Conservation (phyloP, 192 early-diverging fungal genomes). For the Rhizophagus sp. region DNA sequence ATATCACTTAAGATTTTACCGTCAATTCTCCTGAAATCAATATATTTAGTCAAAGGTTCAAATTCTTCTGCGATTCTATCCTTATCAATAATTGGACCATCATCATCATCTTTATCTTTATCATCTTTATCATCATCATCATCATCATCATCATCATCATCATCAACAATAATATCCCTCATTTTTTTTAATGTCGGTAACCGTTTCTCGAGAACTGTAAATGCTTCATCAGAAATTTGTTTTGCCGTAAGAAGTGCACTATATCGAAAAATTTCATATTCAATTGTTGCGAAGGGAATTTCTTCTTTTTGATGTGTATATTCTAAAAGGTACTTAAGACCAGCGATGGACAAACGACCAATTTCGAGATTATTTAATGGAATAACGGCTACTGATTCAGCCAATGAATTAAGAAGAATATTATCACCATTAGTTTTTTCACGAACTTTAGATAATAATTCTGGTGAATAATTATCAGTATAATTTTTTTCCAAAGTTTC, state of each 20-base stretch:
- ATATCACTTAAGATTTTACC: background rate
- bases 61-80: background rate
- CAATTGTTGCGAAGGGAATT: background rate
- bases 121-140: background rate
- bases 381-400: background rate
- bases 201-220: background rate
- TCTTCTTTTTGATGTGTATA: background rate
- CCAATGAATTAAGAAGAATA: background rate
- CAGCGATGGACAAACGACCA: background rate
- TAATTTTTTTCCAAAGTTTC: background rate
- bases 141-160: background rate
- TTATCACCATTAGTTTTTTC: background rate
- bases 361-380: background rate
- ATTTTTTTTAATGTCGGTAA: background rate
- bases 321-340: background rate
- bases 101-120: too few species aligned
- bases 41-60: background rate
- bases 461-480: background rate
- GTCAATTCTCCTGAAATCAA: background rate
- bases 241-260: background rate
- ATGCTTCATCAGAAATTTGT: background rate
- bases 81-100: background rate
- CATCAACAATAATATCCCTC: background rate
- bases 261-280: constrained; percentile 5
- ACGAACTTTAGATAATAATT: background rate